phyloP scores from a whole-genome alignment of 441 rosid species.

The Gossypium trilobum region DNA sequence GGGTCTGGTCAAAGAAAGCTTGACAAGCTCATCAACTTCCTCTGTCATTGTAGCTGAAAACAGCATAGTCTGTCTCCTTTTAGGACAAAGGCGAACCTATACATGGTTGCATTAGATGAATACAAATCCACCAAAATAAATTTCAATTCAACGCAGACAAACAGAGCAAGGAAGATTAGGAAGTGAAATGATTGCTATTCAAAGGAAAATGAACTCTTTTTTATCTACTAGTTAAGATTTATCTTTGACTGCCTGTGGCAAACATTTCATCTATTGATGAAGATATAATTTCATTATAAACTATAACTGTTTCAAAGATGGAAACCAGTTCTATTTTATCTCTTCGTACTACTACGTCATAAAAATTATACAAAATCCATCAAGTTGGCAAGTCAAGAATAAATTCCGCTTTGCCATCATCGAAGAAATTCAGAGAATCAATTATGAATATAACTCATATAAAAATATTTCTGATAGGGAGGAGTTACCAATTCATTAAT shows the following conservation, averaged over 20 bases:
- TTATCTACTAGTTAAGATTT: not conserved
- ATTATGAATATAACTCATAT: not conserved
- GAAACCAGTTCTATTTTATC: not conserved
- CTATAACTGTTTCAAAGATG: not conserved
- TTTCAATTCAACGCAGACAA: slow-evolving; percentile 7
- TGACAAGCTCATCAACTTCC: slow-evolving; percentile 81
- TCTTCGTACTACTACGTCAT: not conserved
- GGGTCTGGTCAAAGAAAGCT: slow-evolving; percentile 78
- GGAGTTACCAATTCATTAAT: slow-evolving; percentile 72
- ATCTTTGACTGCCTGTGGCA: not conserved
- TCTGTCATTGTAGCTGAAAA: slow-evolving; percentile 98
- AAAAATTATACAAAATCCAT: not conserved
- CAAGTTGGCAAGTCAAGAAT: not conserved
- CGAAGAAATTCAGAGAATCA: not conserved
- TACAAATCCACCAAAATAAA: slow-evolving; percentile 8
- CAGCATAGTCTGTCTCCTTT: slow-evolving; percentile 89
- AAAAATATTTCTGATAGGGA: not conserved
- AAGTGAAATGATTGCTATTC: not conserved
- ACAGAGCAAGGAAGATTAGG: not conserved
- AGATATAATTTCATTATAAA: not conserved
- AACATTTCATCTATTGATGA: not conserved
- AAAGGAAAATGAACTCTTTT: not conserved
- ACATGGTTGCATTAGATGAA: slow-evolving; percentile 13
- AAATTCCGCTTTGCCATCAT: not conserved
- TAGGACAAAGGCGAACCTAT: slow-evolving; percentile 84